Base-by-base conservation (phyloP, 2,329 filamentous ascomycete species). In the Beauveria varroae region DNA sequence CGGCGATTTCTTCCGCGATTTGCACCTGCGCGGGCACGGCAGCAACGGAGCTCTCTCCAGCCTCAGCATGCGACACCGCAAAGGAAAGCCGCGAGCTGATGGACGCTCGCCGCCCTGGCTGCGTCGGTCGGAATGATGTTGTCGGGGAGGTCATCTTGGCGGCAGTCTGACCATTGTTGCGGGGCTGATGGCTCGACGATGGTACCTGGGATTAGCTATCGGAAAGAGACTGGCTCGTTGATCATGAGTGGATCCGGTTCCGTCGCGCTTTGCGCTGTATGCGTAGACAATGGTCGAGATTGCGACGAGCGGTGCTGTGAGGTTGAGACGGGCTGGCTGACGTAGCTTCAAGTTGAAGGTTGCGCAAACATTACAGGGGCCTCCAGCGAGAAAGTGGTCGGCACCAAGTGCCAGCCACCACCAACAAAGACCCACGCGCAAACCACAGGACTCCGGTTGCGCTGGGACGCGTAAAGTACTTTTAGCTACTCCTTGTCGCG, bases 1-100 rank as follows among this genome's bases (percentile, higher is more conserved):
- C 89, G 28, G 90, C 93, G 71, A 99, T 96, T 77, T 99, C 95
- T 71, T 98, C 93, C 64, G 92, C 89, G 66, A 96, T 91, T 64
- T 88, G 85, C 64, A 87, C 84, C 69, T 90, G 85, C 60, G 81
- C 85, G 30, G 79, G 79, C 12, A 72, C 74, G 41, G 79, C 76
- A 54, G 79, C 77, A 63, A 76, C 76, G 20, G 76, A 76, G 63
- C 79, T 76, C 63, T 87, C 82, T 64, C 85, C 86, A 65, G 80
- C 81, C 72, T 91, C 88, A 63, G 79, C 81, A 64, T 76, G 83
- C 60, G 86, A 88, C 61, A 90, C 79, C 41, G 85, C 84, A 63
- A 87, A 88, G 50, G 87, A 86, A 55, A 91, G 78, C 63, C 89
- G 82, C 66, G 85, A 86, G 72, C 76, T 79, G 71, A 88, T 78